A percentile compares a stretch with the other conserved stretches of the same genome.
Conservation (phyloP, 2,329 filamentous ascomycete genomes). For the Amylocarpus encephaloides region DNA sequence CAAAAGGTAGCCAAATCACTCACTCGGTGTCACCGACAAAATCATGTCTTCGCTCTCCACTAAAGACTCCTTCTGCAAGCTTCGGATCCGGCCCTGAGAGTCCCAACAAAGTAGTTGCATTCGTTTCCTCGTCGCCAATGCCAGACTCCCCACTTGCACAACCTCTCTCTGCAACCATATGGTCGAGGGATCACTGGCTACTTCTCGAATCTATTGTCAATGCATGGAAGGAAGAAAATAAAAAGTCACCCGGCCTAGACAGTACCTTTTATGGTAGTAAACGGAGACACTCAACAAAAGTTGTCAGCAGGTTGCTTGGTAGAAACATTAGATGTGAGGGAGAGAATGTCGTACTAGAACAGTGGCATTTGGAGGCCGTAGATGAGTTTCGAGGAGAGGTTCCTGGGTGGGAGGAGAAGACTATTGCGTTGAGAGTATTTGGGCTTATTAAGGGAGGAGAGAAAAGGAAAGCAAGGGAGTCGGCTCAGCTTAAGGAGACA, state of each 20-base stretch:
- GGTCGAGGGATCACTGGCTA: constrained; percentile 30
- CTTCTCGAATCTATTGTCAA: constrained; percentile 27
- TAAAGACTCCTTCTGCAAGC: constrained; percentile 17
- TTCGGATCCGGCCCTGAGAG: constrained; percentile 7
- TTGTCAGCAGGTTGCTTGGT: constrained; percentile 28
- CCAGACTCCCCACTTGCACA: constrained; percentile 16
- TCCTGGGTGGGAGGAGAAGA: constrained; percentile 30
- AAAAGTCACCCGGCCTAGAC: neutral
- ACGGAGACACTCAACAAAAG: constrained; percentile 26
- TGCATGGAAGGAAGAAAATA: constrained; percentile 24
- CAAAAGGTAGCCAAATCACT: constrained; percentile 7
- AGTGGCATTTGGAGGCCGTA: constrained; percentile 32
- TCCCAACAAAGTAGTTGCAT: constrained; percentile 28
- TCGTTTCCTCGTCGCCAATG: constrained; percentile 29
- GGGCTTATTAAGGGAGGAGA: constrained; percentile 25
- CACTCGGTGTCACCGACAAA: constrained; percentile 25
- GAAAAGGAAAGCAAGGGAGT: constrained; percentile 14
- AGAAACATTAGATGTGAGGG: constrained; percentile 18
- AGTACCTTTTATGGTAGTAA: constrained; percentile 4
- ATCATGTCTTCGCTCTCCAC: constrained; percentile 28
- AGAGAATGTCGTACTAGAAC: constrained; percentile 18
- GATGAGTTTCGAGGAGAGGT: constrained; percentile 29
- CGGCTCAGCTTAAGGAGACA: neutral
- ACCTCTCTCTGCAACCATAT: constrained; percentile 23
- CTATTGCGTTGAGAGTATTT: constrained; percentile 30